phyloP scores from a whole-genome alignment of 257 asterid species.

The Plantago elongata region DNA sequence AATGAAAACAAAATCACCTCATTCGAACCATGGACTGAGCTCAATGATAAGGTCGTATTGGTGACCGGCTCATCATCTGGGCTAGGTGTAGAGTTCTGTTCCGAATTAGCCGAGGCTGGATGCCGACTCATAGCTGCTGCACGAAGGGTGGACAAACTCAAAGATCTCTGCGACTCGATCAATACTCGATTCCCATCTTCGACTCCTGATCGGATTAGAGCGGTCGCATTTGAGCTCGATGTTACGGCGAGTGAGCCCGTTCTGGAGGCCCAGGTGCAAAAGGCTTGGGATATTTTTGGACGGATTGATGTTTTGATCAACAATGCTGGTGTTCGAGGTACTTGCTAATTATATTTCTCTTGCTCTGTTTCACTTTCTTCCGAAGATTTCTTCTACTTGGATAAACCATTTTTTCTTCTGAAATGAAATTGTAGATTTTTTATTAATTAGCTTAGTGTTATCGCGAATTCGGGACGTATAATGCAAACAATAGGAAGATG shows the following conservation, averaged over 20 bases:
- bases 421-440: too few relatives aligned
- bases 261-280: constrained; percentile 38
- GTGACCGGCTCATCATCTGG: constrained; percentile 57
- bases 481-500: too few relatives aligned
- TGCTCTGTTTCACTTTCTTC: neutral
- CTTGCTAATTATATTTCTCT: too few relatives aligned
- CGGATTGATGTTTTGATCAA: constrained; percentile 55
- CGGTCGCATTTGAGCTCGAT: constrained; percentile 55
- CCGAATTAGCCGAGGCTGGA: constrained; percentile 40
- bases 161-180: constrained; percentile 37
- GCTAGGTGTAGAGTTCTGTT: constrained; percentile 40
- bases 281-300: constrained; percentile 65
- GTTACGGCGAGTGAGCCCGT: constrained; percentile 28
- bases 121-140: constrained; percentile 50
- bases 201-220: constrained; percentile 12
- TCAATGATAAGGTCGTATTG: constrained; percentile 33
- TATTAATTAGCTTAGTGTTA: neutral
- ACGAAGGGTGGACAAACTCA: constrained; percentile 39
- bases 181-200: constrained; percentile 10
- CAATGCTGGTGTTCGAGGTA: constrained; percentile 33
- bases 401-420: too few relatives aligned
- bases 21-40: constrained; percentile 34
- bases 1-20: neutral
- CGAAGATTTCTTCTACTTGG: neutral
- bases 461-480: too few relatives aligned